Conservation (phyloP, 108 stramenopile genomes). For the Cyclostephanos tholiformis region DNA sequence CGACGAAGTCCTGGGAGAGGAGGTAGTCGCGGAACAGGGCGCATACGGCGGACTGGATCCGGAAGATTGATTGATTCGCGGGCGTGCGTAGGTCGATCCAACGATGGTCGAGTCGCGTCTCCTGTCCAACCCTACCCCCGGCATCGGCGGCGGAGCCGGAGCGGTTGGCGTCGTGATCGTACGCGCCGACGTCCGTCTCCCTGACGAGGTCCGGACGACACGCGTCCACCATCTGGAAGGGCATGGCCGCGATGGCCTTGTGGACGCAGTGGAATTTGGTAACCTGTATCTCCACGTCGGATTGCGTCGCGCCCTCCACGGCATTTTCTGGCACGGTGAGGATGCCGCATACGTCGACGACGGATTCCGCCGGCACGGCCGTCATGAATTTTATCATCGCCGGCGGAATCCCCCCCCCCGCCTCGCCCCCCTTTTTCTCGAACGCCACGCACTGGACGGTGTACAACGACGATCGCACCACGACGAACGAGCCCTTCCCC, state of each 20-base stretch:
- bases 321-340: slow-evolving; percentile 82
- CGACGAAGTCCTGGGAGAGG: slow-evolving; percentile 88
- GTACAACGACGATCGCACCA: slow-evolving; percentile 90
- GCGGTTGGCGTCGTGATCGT: slow-evolving; percentile 74
- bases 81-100: slow-evolving; percentile 98
- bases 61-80: slow-evolving; percentile 98
- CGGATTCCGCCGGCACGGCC: slow-evolving; percentile 85
- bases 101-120: slow-evolving; percentile 93
- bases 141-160: slow-evolving; percentile 55
- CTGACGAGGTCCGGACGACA: slow-evolving; percentile 86
- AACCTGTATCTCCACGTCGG: slow-evolving; percentile 92
- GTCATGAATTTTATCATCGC: slow-evolving; percentile 97
- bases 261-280: slow-evolving; percentile 84
- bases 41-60: slow-evolving; percentile 95
- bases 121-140: slow-evolving; percentile 81
- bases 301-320: slow-evolving; percentile 93
- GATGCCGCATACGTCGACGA: slow-evolving; percentile 92
- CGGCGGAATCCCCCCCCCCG: slow-evolving; percentile 46
- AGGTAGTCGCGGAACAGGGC: slow-evolving; percentile 94
- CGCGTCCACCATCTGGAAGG: slow-evolving; percentile 98
- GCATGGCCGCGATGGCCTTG: slow-evolving; percentile 84
- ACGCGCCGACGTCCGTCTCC: slow-evolving; percentile 85
- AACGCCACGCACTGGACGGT: slow-evolving; percentile 95
- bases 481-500: slow-evolving; percentile 95
- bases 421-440: slow-evolving; percentile 52